phyloP scores from a whole-genome alignment of 768 basidiomycete species.

The Candolleomyces eurysporus region DNA sequence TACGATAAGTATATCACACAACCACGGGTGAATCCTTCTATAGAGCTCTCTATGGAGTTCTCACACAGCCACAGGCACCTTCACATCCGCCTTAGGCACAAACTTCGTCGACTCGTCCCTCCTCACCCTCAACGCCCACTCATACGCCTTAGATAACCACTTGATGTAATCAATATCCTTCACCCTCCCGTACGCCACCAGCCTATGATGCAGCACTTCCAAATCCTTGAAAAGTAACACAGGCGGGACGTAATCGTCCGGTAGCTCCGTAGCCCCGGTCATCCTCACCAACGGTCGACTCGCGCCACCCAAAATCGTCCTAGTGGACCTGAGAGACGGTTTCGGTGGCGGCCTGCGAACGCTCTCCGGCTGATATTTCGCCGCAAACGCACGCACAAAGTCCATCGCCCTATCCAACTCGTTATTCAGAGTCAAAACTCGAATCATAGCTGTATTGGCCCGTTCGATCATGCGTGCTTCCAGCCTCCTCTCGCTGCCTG shows the following conservation, averaged over 20 bases:
- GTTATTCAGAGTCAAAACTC: conserved; percentile 53
- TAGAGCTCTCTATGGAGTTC: not conserved
- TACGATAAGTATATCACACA: too few species aligned
- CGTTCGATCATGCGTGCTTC: conserved; percentile 60
- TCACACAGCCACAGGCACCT: not conserved
- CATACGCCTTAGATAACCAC: conserved; percentile 73
- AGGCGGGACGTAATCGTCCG: conserved; percentile 81
- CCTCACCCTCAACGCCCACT: conserved; percentile 60
- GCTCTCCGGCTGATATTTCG: conserved; percentile 58
- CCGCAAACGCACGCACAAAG: conserved; percentile 60
- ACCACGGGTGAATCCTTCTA: too few species aligned
- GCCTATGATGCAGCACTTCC: conserved; percentile 73
- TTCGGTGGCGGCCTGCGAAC: conserved; percentile 43
- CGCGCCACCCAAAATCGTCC: conserved; percentile 45
- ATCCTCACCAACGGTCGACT: conserved; percentile 69
- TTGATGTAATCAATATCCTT: conserved; percentile 66
- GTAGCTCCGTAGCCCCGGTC: conserved; percentile 52
- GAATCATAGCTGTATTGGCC: conserved; percentile 67
- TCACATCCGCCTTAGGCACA: not conserved
- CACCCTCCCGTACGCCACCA: conserved; percentile 44
- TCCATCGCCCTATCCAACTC: conserved; percentile 52
- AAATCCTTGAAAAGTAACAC: conserved; percentile 74
- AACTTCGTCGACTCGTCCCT: conserved; percentile 47
- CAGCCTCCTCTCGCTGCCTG: conserved; percentile 25
- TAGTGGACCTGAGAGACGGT: conserved; percentile 54